Evolutionary conservation across 2,329 filamentous ascomycete genomes (phyloP).

Genomic region (Colletotrichum sansevieriae): DNA sequence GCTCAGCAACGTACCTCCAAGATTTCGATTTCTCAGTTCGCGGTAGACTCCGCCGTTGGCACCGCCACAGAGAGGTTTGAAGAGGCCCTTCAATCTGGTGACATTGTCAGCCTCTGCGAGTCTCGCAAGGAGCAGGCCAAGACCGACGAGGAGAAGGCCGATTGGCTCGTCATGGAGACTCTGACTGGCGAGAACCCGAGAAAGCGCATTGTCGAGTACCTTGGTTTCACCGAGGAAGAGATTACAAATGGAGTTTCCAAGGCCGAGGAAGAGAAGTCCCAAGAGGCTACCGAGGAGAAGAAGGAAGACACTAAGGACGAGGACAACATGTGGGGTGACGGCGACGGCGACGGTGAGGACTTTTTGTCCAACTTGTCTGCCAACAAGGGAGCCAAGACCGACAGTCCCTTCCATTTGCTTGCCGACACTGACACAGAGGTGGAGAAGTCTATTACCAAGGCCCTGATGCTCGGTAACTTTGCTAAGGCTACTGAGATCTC

Average conservation of each 20-base stretch:
- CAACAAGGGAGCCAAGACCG: slow-evolving; percentile 91
- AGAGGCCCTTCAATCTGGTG: slow-evolving; percentile 80
- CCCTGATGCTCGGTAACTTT: slow-evolving; percentile 91
- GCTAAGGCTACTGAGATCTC: slow-evolving; percentile 90
- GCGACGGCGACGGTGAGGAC: slow-evolving; percentile 72
- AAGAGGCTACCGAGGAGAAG: slow-evolving; percentile 49
- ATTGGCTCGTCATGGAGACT: slow-evolving; percentile 95
- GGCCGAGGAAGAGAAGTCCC: slow-evolving; percentile 47
- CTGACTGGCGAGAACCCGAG: slow-evolving; percentile 88
- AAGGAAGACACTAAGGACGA: slow-evolving; percentile 51
- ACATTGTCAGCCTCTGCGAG: slow-evolving; percentile 84
- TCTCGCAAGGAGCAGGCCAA: slow-evolving; percentile 80
- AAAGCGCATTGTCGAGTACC: slow-evolving; percentile 85
- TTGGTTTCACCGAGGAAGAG: slow-evolving; percentile 83
- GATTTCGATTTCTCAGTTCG: slow-evolving; percentile 87
- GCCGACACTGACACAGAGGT: slow-evolving; percentile 85
- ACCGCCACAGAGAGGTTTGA: slow-evolving; percentile 89
- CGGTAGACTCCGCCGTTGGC: slow-evolving; percentile 88
- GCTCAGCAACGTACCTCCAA: slow-evolving; percentile 75
- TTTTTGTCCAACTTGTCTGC: slow-evolving; percentile 89
- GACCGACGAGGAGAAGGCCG: slow-evolving; percentile 91
- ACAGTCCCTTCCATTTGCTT: slow-evolving; percentile 93
- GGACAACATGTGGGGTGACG: slow-evolving; percentile 83
- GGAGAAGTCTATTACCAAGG: slow-evolving; percentile 88
- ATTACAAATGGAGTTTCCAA: slow-evolving; percentile 62